Evolutionary conservation across 2,329 filamentous ascomycete species (phyloP), one percentile per base, ranked within the genome.

Genomic region (Penicillium decumbens): DNA sequence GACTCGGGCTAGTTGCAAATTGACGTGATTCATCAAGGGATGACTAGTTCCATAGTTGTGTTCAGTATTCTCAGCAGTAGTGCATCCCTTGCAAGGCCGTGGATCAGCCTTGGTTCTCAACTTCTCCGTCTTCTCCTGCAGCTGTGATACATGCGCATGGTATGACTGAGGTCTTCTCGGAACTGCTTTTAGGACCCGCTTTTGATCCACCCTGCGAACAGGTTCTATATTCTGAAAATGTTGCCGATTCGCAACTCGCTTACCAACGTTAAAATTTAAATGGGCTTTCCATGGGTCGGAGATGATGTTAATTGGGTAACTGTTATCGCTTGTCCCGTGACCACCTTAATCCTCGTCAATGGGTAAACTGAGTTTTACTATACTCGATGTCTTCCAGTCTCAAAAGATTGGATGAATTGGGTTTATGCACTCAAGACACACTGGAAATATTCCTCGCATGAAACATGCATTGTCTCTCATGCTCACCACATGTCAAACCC

Each of bases 21-120:
- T 29, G 41, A 28, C 23, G 38, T 41, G 41, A 46, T 51, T 25
- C 35, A 44, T 51, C 51, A 54, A 54, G 47, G 47, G 51, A 38
- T 48, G 40, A 29, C 42, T 45, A 50, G 37, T 28, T 23, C 15
- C 39, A 23, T 23, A 23, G 20, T 23, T 23, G 35, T 30, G 20
- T 23, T 28, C 25, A 38, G 30, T 32, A 13, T n/a, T 24, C 20
- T n/a, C n/a, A 18, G 15, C 15, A 2, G 15, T 23, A 23, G 20
- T 3, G 20, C 42, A 20, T 48, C 51, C 51, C 51, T 53, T 53
- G 51, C 51, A 39, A 47, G 40, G 43, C 41, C 25, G 20, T 23
- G 20, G 20, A 23, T 18, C 47, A 29, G 30, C 12, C 41, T 32
- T 40, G 23, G 13, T 4, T 37, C 20, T 23, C 20, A 23, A 18